Conservation (phyloP, 2,329 filamentous ascomycete species). For the Cladosporium sp. region DNA sequence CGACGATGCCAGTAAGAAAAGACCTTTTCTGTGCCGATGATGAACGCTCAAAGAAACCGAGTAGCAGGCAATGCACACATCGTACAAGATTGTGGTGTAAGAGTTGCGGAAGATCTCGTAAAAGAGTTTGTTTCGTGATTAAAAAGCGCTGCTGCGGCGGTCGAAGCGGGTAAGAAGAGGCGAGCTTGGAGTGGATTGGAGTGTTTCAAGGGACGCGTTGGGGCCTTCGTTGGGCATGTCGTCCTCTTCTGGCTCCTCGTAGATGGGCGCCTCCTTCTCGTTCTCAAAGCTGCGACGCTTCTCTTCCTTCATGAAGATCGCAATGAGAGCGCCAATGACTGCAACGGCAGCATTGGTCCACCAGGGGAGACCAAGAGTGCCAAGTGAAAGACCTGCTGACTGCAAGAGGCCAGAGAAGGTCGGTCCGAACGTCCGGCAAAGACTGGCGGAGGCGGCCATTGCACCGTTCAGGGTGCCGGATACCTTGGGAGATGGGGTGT, state of each 20-base stretch:
- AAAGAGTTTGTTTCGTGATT: background rate
- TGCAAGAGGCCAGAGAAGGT: conserved; percentile 83
- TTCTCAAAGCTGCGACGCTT: conserved; percentile 24
- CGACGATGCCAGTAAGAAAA: background rate
- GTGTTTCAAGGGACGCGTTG: conserved; percentile 23
- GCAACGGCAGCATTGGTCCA: conserved; percentile 82
- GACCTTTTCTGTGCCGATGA: background rate
- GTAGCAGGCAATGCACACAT: background rate
- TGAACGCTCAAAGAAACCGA: no score
- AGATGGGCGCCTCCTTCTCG: conserved; percentile 22
- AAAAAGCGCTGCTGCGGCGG: conserved; percentile 10
- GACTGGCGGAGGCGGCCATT: conserved; percentile 82
- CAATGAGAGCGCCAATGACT: conserved; percentile 67
- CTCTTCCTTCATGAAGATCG: conserved; percentile 58
- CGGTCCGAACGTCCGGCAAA: conserved; percentile 83
- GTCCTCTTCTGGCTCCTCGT: conserved; percentile 15
- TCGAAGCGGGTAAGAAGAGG: conserved; percentile 21
- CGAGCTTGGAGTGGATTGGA: conserved; percentile 24
- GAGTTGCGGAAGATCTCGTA: background rate
- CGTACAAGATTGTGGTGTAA: background rate
- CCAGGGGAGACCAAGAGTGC: conserved; percentile 87
- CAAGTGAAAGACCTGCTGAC: conserved; percentile 69
- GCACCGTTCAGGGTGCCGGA: conserved; percentile 91
- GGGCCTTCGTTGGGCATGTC: conserved; percentile 20
- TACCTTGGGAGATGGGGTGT: conserved; percentile 75